A percentile compares a stretch with the other conserved stretches of the same genome.
Evolutionary conservation across 2,329 filamentous ascomycete genomes (phyloP).

Genomic region (Hypoxylon sp.): DNA sequence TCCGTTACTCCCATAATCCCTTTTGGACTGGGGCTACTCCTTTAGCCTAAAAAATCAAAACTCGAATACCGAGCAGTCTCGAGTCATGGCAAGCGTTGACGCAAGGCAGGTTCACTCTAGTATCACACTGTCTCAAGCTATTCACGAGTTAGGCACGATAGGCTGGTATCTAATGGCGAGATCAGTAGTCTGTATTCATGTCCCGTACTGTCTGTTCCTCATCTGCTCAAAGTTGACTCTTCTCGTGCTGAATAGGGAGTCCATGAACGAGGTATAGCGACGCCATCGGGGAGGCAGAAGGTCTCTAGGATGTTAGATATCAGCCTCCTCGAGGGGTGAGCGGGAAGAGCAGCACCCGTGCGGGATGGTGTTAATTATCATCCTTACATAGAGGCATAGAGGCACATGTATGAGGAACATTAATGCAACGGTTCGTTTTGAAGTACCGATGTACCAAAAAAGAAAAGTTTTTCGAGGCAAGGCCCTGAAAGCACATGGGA

Average conservation of each 20-base stretch:
- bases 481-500: not conserved
- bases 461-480: not conserved
- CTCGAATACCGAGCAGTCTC: slow-evolving; percentile 11
- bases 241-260: slow-evolving; percentile 20
- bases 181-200: slow-evolving; percentile 24
- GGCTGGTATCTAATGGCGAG: not conserved
- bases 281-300: slow-evolving; percentile 31
- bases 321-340: slow-evolving; percentile 29
- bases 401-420: too few relatives aligned
- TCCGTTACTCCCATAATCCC: slow-evolving; percentile 10
- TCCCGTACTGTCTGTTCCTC: slow-evolving; percentile 29
- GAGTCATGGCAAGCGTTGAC: slow-evolving; percentile 27
- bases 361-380: slow-evolving; percentile 26
- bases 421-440: too few relatives aligned
- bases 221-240: slow-evolving; percentile 25
- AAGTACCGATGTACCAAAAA: too few relatives aligned
- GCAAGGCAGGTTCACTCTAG: not conserved
- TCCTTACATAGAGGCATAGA: slow-evolving; percentile 1
- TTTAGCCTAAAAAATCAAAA: slow-evolving; percentile 39
- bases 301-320: slow-evolving; percentile 28
- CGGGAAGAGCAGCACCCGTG: not conserved
- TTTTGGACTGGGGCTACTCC: slow-evolving; percentile 2
- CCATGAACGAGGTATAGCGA: slow-evolving; percentile 13
- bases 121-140: not conserved
- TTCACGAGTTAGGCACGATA: not conserved